Evolutionary conservation across 208 protist species (phyloP), one percentile per base, ranked within the genome.

Genomic region (Herpetomonas tarakana): DNA sequence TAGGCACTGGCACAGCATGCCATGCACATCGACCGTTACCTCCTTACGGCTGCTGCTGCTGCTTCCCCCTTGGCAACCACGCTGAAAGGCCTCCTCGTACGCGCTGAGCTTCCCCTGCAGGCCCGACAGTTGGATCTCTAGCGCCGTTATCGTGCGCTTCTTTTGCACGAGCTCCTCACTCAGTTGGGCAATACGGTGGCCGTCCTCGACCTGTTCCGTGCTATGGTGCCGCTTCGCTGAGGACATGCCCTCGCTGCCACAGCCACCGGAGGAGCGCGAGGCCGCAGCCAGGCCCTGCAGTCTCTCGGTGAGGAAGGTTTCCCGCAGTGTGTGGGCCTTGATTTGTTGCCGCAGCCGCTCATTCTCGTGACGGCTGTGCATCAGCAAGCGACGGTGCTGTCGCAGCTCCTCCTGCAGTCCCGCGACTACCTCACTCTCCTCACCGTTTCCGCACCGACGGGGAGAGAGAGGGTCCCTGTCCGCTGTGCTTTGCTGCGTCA

Each of bases 341-440:
- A 92, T 39, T 56, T 86, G 85, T 46, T 73, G 69, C 0, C 81
- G 85, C 47, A 92, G 73, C 12, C 65, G 68, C 53, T 71, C 71
- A 47, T 86, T 88, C 58, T 92, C 85, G 4, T 75, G 52, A 0
- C 76, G 65, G 52, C 84, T 83, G 1, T 64, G 74, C 35, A 65
- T 51, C 0, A 83, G 64, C 30, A 88, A 67, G 0, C 54, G 62
- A 3, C 26, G 52, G 7, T 55, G 19, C 24, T 56, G 54, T 19
- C 65, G 65, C 52, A 72, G 52, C 26, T 69, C 71, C 1, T 45
- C 30, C 44, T 57, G 50, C 14, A 30, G n/a, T n/a, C n/a, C n/a
- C n/a, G n/a, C n/a, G n/a, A n/a, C n/a, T n/a, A n/a, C n/a, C n/a
- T n/a, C n/a, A n/a, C n/a, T n/a, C n/a, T n/a, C n/a, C n/a, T n/a